Base-by-base conservation (phyloP, 192 early-diverging fungal species). In the Dissophora globulifera region DNA sequence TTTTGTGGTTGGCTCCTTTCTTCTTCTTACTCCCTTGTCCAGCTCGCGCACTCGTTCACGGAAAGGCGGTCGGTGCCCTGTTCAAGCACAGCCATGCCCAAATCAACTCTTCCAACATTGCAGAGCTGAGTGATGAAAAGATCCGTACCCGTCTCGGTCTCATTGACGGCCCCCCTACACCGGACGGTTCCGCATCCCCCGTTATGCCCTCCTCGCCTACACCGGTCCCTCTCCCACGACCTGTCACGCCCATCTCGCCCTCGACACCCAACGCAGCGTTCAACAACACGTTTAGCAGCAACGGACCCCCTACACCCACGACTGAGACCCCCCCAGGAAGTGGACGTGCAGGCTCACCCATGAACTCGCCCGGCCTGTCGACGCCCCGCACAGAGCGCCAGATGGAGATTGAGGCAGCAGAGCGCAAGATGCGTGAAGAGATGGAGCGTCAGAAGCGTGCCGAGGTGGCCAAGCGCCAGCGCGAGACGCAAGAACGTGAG, bases 11-110 rank as follows among this genome's bases (percentile, higher is more conserved):
- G 13, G 10, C 25, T 38, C 35, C 31, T 60, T 26, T 27, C 46
- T 6, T 48, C 7, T 33, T 6, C 9, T 19, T 35, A 4, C 31
- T 33, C n/a, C 7, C 23, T 2, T 26, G 30, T 30, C 58, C 53
- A 84, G 88, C 88, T 20, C 81, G 88, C 54, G 83, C 86, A n/a
- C 61, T 89, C n/a, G 88, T 89, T 11, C 88, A 89, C 41, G 85
- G 88, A 47, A 79, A 86, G 48, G 84, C 86, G 20, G 86, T 89
- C 19, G 88, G 82, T 15, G 65, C 74, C 40, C 45, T 85, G 29
- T 80, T 89, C 55, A 79, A 87, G 64, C 78, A 78, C 54, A 50
- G 22, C 20, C 50, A 65, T 54, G 57, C 57, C 32, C 70, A 75
- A 23, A 66, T 75, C 62, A 75, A 65, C 35, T 60, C 70, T 3